Base-by-base conservation (phyloP, 805 yeast genomes). In the Candida hispaniensis region DNA sequence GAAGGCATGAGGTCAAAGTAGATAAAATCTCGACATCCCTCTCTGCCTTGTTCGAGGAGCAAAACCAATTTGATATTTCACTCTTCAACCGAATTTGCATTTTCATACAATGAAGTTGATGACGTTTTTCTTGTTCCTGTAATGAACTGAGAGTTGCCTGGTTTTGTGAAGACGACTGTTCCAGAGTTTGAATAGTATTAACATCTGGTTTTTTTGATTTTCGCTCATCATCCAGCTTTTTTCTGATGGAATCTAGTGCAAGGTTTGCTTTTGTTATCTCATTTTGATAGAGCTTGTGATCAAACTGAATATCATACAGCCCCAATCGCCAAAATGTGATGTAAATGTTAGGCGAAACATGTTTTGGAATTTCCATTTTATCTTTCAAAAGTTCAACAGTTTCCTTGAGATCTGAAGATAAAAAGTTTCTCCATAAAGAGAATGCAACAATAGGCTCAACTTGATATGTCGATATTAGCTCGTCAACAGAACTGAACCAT, bases 261-360 rank as follows among this genome's bases (percentile, higher is more conserved):
- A 59, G 53, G 19, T 54, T 49, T 10, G 71, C 46, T 39, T 64
- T 70, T 2, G 47, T 44, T 15, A 57, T 45, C 41, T 73, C 76
- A 3, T 50, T 48, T 8, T 60, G 61, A 49, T 86, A 85, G 2
- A 70, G 49, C 1, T 49, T 44, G 5, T 58, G 56, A 2, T 71
- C 66, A 49, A 56, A 76, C 41, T 69, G 67, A 18, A 85, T 69
- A 47, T 85, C 94, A 48, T 78, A 75, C 6, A 82, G 56, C 0
- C 77, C 67, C 19, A 79, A 59, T 42, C 63, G 71, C 95, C 94
- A 86, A 47, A 85, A 86, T 1, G 67, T 59, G 2, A 61, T 56
- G 47, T 66, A 80, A 17, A 82, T 56, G 0, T 60, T 63, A 33
- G 41, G 52, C 41, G 25, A 46, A 41, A 42, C 48, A 42, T 34